Percentiles rank a stretch among this genome's conserved stretches.
phyloP scores from a whole-genome alignment of 345 rosid species.

The Eutrema heterophyllum region DNA sequence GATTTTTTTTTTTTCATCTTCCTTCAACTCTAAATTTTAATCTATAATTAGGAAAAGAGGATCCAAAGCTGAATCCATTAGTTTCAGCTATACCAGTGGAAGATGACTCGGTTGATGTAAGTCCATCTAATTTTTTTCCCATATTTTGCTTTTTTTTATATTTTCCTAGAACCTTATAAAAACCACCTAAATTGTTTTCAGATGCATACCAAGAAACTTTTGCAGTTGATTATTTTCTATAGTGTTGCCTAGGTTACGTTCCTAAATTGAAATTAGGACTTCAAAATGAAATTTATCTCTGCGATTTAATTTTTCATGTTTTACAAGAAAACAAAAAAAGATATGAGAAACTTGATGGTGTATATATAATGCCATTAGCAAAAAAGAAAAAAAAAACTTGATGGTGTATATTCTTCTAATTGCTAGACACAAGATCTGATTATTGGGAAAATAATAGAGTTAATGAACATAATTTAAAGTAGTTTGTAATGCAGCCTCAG shows the following conservation, averaged over 20 bases:
- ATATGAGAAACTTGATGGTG: background rate
- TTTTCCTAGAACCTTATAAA: background rate
- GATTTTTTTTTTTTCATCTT: background rate
- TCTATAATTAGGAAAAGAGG: constrained; percentile 30
- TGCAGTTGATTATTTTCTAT: background rate
- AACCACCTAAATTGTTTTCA: background rate
- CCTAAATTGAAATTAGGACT: background rate
- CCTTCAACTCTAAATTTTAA: background rate
- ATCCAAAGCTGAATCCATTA: constrained; percentile 28
- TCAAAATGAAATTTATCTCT: background rate
- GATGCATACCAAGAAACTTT: background rate
- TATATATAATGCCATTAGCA: background rate
- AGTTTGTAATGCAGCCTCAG: background rate
- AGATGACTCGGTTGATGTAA: constrained; percentile 33
- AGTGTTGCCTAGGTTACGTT: background rate
- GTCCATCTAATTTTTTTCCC: background rate
- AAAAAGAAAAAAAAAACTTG: background rate
- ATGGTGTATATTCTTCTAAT: background rate
- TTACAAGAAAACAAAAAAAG: background rate
- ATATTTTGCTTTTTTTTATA: background rate
- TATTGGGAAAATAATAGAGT: background rate
- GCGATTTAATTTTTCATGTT: background rate
- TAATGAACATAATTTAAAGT: background rate
- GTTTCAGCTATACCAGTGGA: constrained; percentile 23
- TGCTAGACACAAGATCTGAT: background rate